Base-by-base conservation (phyloP, 148 eudicot genomes). In the Cornus florida region DNA sequence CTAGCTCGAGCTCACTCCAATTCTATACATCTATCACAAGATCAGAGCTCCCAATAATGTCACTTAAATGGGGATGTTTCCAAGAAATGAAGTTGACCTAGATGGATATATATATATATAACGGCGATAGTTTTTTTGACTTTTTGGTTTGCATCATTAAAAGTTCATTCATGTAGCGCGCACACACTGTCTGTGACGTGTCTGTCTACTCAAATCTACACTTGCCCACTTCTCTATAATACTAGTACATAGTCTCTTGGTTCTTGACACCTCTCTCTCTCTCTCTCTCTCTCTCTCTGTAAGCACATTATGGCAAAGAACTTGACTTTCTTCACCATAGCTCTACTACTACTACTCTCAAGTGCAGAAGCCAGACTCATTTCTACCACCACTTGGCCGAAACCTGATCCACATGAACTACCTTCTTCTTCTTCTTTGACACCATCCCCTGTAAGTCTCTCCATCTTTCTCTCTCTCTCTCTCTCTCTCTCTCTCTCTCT, bases 361-460 rank as follows among this genome's bases (percentile, higher is more conserved):
- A 28, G 16, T 68, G 71, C 71, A 31, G 71, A 31, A 68, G 38
- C 71, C 71, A 68, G 71, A 32, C 41, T 35, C 20, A 31, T 68
- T 7, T 32, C 41, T 35, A 32, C 48, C 48, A 6, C 48, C 48
- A 6, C 48, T 6, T 43, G 8, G 48, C 8, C 48, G 10, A 9
- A 6, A 6, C 6, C 48, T 43, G 48, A 43, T 43, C 48, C 71
- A 13, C 39, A 28, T 68, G 70, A 10, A 67, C 35, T 33, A 24
- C 16, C 70, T 67, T 28, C 38, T 31, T 20, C 53, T 7, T 1
- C 28, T 67, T 16, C 38, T 11, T 28, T 68, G 39, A 67, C 20
- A 11, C 71, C 41, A 32, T 68, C 41, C 10, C 39, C 71, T 68
- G 71, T 68, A 68, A 33, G 6, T 32, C 7, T 53, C 8, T 43